These are phyloP conservation scores for Elaeis guineensis DNA, from an alignment of 176 grass and related monocot genomes.

Conservation along the genomic window DNA sequence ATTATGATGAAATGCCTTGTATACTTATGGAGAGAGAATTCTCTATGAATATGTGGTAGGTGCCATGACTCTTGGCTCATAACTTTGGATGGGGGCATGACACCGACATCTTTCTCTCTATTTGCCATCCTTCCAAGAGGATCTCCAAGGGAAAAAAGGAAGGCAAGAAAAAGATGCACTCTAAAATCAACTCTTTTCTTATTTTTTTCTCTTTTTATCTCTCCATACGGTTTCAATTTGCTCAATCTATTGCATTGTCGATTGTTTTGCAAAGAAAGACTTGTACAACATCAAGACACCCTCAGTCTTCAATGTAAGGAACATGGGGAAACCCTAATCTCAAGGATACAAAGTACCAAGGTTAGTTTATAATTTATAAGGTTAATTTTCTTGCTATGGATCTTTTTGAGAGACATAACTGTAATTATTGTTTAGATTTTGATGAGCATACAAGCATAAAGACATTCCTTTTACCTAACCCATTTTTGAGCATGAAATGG, in stretches of 20 bases:
- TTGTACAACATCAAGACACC: constrained; percentile 97
- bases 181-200: no score
- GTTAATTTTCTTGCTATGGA: no score
- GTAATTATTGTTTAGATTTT: no score
- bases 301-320: constrained; percentile 42
- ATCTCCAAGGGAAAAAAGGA: constrained; percentile 89
- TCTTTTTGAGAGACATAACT: no score
- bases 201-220: neutral
- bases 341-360: constrained; percentile 96
- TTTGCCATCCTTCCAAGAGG: constrained; percentile 32
- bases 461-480: no score
- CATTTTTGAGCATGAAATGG: no score
- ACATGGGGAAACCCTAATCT: constrained; percentile 73
- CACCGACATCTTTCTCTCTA: neutral
- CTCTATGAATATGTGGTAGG: no score
- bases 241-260: constrained; percentile 29
- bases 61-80: no score
- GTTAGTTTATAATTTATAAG: constrained; percentile 6
- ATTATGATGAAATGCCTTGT: no score
- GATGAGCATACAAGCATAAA: no score
- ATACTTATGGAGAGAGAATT: no score
- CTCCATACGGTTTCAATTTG: neutral
- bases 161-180: constrained; percentile 79
- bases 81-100: no score
- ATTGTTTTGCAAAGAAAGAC: constrained; percentile 81